Base-by-base conservation (phyloP, 345 rosid species). In the Eucalyptus guilfoylei region DNA sequence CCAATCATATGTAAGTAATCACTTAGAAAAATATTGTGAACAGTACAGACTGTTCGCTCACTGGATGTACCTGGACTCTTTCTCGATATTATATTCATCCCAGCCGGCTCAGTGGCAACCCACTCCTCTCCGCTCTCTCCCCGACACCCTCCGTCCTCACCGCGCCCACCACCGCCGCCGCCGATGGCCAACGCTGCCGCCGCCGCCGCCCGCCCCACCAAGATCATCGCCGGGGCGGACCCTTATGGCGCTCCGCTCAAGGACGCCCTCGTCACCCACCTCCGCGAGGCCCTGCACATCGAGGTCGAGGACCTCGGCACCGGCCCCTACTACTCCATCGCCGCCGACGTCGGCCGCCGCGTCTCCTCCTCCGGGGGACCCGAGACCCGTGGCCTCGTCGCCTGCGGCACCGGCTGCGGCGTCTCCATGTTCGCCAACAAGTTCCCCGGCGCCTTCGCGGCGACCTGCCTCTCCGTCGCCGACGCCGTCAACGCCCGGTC, bases 341-440 rank as follows among this genome's bases (percentile, higher is more conserved):
- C 96, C 34, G 96, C 97, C 17, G 97, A 96, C 80, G 96, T 97
- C 76, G 99, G 99, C 62, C 96, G 96, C 89, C 96, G 95, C 16
- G 93, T 96, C 89, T 97, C 97, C 88, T 81, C 95, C 26, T 49
- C 93, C 88, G 42, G 86, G 32, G 2, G 88, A 12, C 12, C 58
- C 8, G 49, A 49, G 11, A 90, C 96, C 21, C 96, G 97, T 3
- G 98, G 99, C 86, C 95, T 96, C 23, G 93, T 96, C 7, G 94
- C 95, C 83, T 96, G 99, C 87, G 99, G 98, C 11, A 96, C 98
- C 7, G 98, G 99, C 44, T 94, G 92, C 47, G 97, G 99, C 85
- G 96, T 97, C 60, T 94, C 96, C 80, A 93, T 97, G 89, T 96
- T 96, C 93, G 99, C 99, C 83, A 97, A 96, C 94, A 97, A 97